These are phyloP conservation scores for Beauveria sp. DNA, from an alignment of 2,329 filamentous ascomycete genomes.

Conservation along the genomic window DNA sequence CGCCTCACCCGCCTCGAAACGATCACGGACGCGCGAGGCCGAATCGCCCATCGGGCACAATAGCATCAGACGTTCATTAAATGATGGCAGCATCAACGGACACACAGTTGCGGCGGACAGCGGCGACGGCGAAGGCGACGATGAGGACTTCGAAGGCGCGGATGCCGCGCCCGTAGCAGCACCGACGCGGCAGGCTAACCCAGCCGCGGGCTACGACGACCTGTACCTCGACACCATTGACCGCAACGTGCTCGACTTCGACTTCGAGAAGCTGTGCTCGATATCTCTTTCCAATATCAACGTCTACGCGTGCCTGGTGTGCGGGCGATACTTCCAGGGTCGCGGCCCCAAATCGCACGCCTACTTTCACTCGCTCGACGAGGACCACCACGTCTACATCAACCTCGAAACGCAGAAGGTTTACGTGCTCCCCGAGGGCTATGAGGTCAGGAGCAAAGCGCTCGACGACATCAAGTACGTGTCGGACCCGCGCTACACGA, in stretches of 20 bases:
- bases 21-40: conserved; percentile 43
- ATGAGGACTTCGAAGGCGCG: conserved; percentile 33
- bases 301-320: conserved; percentile 94
- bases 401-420: conserved; percentile 92
- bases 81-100: conserved; percentile 24
- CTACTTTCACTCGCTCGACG: conserved; percentile 94
- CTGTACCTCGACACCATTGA: conserved; percentile 97
- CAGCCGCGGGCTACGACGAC: conserved; percentile 83
- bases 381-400: conserved; percentile 95
- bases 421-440: conserved; percentile 89
- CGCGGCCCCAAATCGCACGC: conserved; percentile 89
- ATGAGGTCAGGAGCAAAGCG: conserved; percentile 90
- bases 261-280: conserved; percentile 98
- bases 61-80: conserved; percentile 21
- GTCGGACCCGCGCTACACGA: conserved; percentile 80
- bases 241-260: conserved; percentile 87
- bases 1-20: conserved; percentile 53
- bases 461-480: conserved; percentile 98
- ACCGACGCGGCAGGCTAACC: conserved; percentile 64
- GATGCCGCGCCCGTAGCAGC: conserved; percentile 29
- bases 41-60: conserved; percentile 29
- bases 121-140: conserved; percentile 25
- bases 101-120: conserved; percentile 15
- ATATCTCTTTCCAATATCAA: conserved; percentile 96
- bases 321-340: conserved; percentile 96